A percentile compares a stretch with the other conserved stretches of the same genome.
These are phyloP conservation scores for Colletotrichum coccodes DNA, from an alignment of 2,329 filamentous ascomycete species.

Conservation along the genomic window DNA sequence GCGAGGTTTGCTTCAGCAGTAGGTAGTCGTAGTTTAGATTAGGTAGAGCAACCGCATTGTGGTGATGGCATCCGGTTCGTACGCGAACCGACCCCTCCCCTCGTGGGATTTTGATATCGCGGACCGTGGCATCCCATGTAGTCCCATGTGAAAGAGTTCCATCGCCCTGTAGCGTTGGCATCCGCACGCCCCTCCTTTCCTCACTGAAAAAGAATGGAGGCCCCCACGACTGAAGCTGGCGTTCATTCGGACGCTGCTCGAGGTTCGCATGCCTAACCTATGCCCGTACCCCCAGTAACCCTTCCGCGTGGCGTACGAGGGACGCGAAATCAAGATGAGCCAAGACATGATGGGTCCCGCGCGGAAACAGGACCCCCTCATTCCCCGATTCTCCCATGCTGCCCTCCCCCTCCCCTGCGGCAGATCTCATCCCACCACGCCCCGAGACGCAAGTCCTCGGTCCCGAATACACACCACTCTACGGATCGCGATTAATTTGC, in stretches of 20 bases:
- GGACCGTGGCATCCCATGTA: neutral
- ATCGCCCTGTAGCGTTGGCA: neutral
- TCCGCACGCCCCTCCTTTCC: neutral
- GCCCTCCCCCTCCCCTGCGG: neutral
- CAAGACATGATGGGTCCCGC: neutral
- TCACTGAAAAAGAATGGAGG: neutral
- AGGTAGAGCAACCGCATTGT: neutral
- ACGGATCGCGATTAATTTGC: neutral
- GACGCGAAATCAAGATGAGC: neutral
- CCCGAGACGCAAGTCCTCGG: neutral
- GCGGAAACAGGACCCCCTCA: neutral
- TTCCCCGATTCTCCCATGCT: neutral
- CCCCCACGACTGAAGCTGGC: neutral
- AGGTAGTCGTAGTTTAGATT: neutral
- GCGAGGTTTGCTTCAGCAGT: conserved; percentile 2
- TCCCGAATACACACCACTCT: neutral
- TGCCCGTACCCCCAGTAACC: neutral
- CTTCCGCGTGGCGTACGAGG: neutral
- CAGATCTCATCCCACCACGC: neutral
- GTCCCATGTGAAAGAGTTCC: too few relatives aligned
- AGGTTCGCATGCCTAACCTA: neutral
- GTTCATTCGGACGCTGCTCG: too few relatives aligned
- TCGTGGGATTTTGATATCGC: too few relatives aligned
- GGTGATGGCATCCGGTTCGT: neutral
- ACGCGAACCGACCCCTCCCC: neutral